A percentile compares a stretch with the other conserved stretches of the same genome.
Evolutionary conservation across 1,284 basidiomycete genomes (phyloP).

Genomic region (Anthracocystis panici-leucophaei): DNA sequence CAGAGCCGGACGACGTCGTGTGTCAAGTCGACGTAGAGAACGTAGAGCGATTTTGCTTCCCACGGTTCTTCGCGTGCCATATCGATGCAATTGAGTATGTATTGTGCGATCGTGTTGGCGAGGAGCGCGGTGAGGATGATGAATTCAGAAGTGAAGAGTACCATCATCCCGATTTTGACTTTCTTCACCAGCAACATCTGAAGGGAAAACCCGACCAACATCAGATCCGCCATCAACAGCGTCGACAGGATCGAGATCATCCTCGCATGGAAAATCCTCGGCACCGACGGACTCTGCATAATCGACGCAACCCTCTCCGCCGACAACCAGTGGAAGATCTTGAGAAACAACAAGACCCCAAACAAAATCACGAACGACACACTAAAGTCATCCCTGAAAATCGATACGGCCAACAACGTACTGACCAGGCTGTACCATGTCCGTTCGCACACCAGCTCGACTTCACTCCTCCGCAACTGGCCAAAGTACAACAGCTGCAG

Average conservation of each 20-base stretch:
- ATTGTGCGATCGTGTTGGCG: constrained; percentile 84
- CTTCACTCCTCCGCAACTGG: constrained; percentile 84
- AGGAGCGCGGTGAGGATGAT: constrained; percentile 87
- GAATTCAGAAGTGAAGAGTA: constrained; percentile 90
- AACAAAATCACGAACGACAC: constrained; percentile 93
- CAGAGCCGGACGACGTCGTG: constrained; percentile 91
- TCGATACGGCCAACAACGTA: constrained; percentile 92
- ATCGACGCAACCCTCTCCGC: constrained; percentile 97
- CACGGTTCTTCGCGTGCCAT: constrained; percentile 72
- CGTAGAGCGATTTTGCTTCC: constrained; percentile 97
- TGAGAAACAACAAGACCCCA: constrained; percentile 89
- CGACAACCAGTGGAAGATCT: constrained; percentile 97
- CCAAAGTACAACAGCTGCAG: constrained; percentile 94
- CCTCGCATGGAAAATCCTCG: constrained; percentile 84
- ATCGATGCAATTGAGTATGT: constrained; percentile 85
- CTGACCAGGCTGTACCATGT: constrained; percentile 98
- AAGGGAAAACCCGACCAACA: constrained; percentile 81
- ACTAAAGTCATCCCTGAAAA: constrained; percentile 82
- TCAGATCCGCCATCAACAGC: constrained; percentile 78
- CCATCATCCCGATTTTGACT: constrained; percentile 76
- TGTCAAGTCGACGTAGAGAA: constrained; percentile 90
- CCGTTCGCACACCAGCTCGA: constrained; percentile 94
- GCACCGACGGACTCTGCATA: constrained; percentile 91
- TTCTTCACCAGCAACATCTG: constrained; percentile 71
- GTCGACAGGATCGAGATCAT: constrained; percentile 80